phyloP scores from a whole-genome alignment of 352 stramenopile species.

The Phytophthora ohioensis region DNA sequence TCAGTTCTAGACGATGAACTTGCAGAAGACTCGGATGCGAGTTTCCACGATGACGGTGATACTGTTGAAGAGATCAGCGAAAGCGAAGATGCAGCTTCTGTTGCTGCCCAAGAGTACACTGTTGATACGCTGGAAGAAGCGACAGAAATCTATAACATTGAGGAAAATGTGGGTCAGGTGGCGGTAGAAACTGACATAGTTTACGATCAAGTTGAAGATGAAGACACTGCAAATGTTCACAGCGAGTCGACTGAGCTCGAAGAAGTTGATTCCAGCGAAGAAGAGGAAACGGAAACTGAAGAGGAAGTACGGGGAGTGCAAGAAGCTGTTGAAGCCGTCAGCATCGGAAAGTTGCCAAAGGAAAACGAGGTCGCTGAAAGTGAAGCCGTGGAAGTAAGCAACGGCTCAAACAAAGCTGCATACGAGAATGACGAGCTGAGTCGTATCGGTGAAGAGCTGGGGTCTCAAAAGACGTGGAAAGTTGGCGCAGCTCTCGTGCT shows the following conservation, averaged over 20 bases:
- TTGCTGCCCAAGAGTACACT: background rate
- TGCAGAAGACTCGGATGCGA: background rate
- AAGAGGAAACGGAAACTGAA: background rate
- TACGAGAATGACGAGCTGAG: constrained; percentile 5
- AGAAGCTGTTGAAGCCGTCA: background rate
- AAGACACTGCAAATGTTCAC: background rate
- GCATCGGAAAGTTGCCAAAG: background rate
- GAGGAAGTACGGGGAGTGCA: background rate
- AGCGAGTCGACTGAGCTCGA: background rate
- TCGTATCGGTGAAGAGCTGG: background rate
- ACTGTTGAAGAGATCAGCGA: constrained; percentile 15
- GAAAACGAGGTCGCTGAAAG: background rate
- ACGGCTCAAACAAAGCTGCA: background rate
- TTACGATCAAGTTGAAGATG: background rate
- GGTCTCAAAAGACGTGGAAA: constrained; percentile 22
- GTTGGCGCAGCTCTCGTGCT: constrained; percentile 34
- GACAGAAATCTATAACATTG: background rate
- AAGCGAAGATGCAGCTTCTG: background rate
- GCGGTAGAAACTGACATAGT: background rate
- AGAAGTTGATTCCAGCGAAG: background rate
- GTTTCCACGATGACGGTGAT: background rate
- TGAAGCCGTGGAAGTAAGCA: background rate
- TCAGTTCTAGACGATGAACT: background rate
- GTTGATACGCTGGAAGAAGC: background rate
- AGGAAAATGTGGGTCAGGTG: background rate